Conservation (phyloP, 2,329 filamentous ascomycete species). For the Trichoderma arundinaceum region DNA sequence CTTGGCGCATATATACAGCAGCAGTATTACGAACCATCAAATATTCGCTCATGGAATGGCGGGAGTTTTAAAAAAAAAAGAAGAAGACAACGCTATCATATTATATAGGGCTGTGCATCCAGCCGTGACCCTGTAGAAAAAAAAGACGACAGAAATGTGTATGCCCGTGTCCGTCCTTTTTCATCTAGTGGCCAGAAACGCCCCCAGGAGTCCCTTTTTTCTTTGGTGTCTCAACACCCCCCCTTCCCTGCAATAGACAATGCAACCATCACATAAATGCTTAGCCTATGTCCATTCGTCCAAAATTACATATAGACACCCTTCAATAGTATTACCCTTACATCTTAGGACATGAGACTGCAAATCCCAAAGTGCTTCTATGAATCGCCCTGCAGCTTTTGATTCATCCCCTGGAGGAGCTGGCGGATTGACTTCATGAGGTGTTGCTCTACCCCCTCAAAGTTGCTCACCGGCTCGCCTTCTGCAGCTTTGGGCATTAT, state of each 20-base stretch:
- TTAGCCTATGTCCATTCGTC: slow-evolving; percentile 1
- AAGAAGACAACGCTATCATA: slow-evolving; percentile 23
- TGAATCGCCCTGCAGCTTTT: slow-evolving; percentile 42
- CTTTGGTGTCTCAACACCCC: background rate
- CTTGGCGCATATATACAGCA: no score
- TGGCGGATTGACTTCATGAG: slow-evolving; percentile 50
- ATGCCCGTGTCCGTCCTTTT: slow-evolving; percentile 11
- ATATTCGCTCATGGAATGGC: no score
- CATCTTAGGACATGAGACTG: background rate
- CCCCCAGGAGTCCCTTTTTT: slow-evolving; percentile 17
- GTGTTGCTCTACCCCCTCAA: slow-evolving; percentile 50
- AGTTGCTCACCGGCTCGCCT: slow-evolving; percentile 43
- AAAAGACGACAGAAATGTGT: slow-evolving; percentile 6
- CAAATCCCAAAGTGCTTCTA: background rate
- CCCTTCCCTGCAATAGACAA: background rate
- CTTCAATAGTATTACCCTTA: background rate
- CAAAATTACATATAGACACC: background rate
- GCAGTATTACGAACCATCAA: no score
- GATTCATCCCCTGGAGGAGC: slow-evolving; percentile 49
- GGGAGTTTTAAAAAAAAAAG: background rate
- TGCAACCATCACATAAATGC: slow-evolving; percentile 1
- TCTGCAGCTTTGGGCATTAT: slow-evolving; percentile 46
- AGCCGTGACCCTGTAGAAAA: slow-evolving; percentile 17
- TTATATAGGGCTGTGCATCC: slow-evolving; percentile 8
- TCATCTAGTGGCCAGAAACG: slow-evolving; percentile 14